phyloP scores from a whole-genome alignment of 139 green algal species.

The Volvox reticuliferus region DNA sequence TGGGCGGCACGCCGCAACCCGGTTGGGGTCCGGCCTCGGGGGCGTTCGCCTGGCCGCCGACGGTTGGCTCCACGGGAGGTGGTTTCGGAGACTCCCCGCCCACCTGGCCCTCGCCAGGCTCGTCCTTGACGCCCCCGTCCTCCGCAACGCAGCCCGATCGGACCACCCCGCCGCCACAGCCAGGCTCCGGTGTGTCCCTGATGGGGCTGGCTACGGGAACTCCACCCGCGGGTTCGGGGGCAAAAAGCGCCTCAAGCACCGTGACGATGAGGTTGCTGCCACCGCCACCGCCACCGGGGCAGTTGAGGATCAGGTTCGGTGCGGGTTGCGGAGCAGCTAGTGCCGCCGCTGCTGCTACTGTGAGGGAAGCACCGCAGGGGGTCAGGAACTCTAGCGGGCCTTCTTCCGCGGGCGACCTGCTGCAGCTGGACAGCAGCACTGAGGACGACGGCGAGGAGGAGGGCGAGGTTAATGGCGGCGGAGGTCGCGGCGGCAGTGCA shows the following conservation, averaged over 20 bases:
- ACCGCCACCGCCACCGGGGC: background rate
- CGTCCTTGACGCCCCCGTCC: background rate
- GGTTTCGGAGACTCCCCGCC: constrained; percentile 21
- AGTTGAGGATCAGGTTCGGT: background rate
- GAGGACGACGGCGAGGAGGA: constrained; percentile 14
- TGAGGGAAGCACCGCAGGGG: background rate
- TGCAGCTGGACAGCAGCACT: constrained; percentile 1
- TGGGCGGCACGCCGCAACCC: background rate
- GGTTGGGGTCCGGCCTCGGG: background rate
- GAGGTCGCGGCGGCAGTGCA: background rate
- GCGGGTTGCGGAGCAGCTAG: background rate
- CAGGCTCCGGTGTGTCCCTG: background rate
- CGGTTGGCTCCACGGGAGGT: background rate
- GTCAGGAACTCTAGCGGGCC: background rate
- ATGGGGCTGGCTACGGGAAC: background rate
- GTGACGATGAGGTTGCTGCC: background rate
- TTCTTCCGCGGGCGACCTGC: background rate
- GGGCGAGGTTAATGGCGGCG: background rate
- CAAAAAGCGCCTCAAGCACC: background rate
- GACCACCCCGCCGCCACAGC: background rate
- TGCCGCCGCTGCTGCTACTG: background rate
- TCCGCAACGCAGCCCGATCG: background rate
- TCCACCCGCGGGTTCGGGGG: background rate
- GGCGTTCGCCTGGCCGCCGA: background rate
- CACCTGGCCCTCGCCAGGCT: background rate